Evolutionary conservation across 345 rosid species (phyloP).

Genomic region (Citrus maxima): DNA sequence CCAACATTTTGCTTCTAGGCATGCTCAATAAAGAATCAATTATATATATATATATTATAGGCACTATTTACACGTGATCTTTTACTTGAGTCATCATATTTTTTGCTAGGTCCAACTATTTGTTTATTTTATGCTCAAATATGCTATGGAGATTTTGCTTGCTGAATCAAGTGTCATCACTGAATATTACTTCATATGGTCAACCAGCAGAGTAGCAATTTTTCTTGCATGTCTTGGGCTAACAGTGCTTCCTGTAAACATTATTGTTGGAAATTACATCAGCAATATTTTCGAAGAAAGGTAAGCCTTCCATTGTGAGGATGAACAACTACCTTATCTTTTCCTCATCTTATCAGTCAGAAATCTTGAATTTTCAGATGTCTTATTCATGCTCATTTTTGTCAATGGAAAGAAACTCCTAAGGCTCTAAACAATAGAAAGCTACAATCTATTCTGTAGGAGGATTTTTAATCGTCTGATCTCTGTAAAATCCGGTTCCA

Average conservation of each 20-base stretch:
- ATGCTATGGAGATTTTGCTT: constrained; percentile 80
- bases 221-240: constrained; percentile 75
- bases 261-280: constrained; percentile 66
- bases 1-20: background rate
- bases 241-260: constrained; percentile 79
- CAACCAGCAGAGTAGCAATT: constrained; percentile 63
- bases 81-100: background rate
- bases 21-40: background rate
- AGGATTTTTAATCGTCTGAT: background rate
- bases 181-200: constrained; percentile 62
- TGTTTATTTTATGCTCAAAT: constrained; percentile 84
- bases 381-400: background rate
- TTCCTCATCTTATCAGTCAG: background rate
- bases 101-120: constrained; percentile 60
- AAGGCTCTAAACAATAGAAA: background rate
- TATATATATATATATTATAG: background rate
- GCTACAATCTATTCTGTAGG: background rate
- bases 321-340: background rate
- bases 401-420: background rate
- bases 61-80: background rate
- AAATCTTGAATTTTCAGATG: background rate
- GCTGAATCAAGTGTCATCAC: constrained; percentile 80
- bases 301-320: constrained; percentile 23
- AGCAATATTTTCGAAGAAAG: constrained; percentile 87
- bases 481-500: background rate